Evolutionary conservation across 2,329 filamentous ascomycete species (phyloP).

Genomic region (Drechslerella coelobrocha): DNA sequence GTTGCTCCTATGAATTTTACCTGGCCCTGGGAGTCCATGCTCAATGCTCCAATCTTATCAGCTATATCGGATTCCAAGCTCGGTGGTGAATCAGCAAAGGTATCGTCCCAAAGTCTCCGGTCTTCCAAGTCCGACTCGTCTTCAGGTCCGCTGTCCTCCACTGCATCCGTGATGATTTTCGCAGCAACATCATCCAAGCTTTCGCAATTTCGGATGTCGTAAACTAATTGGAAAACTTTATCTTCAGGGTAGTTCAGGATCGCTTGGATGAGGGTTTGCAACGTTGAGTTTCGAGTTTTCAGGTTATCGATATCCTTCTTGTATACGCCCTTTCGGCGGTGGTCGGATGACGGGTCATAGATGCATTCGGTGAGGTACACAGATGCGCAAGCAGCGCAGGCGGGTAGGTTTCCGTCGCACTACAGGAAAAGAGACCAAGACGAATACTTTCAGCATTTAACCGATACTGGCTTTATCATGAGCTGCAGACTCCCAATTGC

Average conservation of each 20-base stretch:
- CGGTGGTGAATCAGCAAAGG: constrained; percentile 64
- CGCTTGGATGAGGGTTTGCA: constrained; percentile 91
- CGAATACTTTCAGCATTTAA: constrained; percentile 14
- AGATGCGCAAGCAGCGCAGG: constrained; percentile 92
- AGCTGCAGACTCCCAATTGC: too few relatives aligned
- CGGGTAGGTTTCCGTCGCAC: constrained; percentile 89
- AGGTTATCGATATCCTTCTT: constrained; percentile 89
- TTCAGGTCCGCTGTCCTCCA: constrained; percentile 60
- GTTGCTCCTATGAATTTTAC: constrained; percentile 49
- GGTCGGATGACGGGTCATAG: constrained; percentile 95
- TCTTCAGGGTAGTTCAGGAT: constrained; percentile 85
- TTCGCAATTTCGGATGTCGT: constrained; percentile 85
- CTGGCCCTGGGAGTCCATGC: constrained; percentile 44
- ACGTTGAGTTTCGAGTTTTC: constrained; percentile 83
- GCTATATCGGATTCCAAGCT: constrained; percentile 59
- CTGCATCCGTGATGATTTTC: constrained; percentile 65
- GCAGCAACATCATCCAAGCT: constrained; percentile 71
- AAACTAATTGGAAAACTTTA: constrained; percentile 80
- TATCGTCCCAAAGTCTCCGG: constrained; percentile 62
- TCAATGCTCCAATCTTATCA: constrained; percentile 44
- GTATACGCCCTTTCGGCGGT: constrained; percentile 94
- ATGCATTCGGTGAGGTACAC: constrained; percentile 90
- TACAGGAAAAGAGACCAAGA: constrained; percentile 24
- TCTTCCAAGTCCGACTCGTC: constrained; percentile 54
- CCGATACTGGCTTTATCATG: background rate